Base-by-base conservation (phyloP, 768 basidiomycete species). In the Melanogaster broomeanus region DNA sequence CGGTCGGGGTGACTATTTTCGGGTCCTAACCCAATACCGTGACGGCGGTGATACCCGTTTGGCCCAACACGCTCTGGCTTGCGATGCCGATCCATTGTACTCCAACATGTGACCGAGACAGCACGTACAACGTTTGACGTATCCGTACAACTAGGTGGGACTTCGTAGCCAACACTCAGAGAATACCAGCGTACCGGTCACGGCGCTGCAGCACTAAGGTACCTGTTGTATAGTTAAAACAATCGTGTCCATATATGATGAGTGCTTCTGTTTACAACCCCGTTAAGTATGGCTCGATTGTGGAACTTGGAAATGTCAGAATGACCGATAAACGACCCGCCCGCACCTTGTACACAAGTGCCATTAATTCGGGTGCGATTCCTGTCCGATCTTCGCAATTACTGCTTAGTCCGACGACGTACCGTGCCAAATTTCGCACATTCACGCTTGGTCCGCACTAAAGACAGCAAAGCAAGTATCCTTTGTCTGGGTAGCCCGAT, bases 1-100 rank as follows among this genome's bases (percentile, higher is more conserved):
- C 70, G 68, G 43, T 62, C 69, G 31, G 69, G 64, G 65, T 71
- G 69, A 69, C 66, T 68, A 66, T 64, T 68, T 53, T 54, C 51
- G 48, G 52, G 35, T 51, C 53, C 38, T 45, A 24, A 53, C 49
- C 38, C 40, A 33, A 21, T 59, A 25, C 53, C 57, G 28, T 59
- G 52, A 55, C 61, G 59, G 59, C 49, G 57, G 28, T 59, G 52
- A 55, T 64, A 61, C 61, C 49, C 27, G 53, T 52, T 11, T 56
- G 12, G 28, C 31, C 13, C 6, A 5, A 5, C 12, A 31, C 12
- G 31, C 11, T 13, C 48, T 24, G 31, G 33, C 51, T 41, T 53
- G 49, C 42, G 46, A 42, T 28, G 44, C 42, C 8, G 46, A 58
- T 42, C 30, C 11, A n/a, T 31, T 12, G 30, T 13, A 31, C 30